Evolutionary conservation across 2,329 filamentous ascomycete species (phyloP), one percentile per base, ranked within the genome.

Genomic region (Cercospora citrullina): DNA sequence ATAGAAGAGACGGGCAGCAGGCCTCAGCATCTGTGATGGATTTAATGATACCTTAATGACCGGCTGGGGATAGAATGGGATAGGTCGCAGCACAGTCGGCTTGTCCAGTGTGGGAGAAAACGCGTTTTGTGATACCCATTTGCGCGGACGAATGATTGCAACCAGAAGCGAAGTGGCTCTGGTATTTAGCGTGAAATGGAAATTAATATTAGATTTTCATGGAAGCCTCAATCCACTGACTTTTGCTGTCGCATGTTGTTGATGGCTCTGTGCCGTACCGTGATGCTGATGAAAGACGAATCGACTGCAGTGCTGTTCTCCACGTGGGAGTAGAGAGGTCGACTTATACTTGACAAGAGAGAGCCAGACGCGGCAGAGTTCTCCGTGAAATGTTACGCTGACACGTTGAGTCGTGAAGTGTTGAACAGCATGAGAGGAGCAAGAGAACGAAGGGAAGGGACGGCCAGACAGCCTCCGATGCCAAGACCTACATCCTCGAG

Each of bases 61-160:
- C 12, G 21, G 39, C n/a, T 48, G 53, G 21, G 53, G 21, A 51
- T 57, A 33, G 21, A 55, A 31, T 28, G 51, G 23, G 42, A 36
- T 39, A 16, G 26, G 33, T 26, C 51, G 65, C 65, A 67, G 39
- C 42, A 30, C 23, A 26, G 39, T 39, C 18, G 60, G 31, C n/a
- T 5, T 21, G 39, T 30, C 26, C 39, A 14, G 14, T 16, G n/a
- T 23, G 60, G 18, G 14, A 9, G 28, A 58, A 8, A 8, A 33
- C 9, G 42, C 60, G 21, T 51, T 9, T 62, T 9, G 28, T 48
- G 60, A 62, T 62, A 62, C 42, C 60, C 60, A 28, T 61, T 62
- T 21, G 42, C 59, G n/a, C 9, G 23, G 45, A 7, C 18, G 26
- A 31, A 2, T 36, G 31, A 10, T 33, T 53, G 39, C 28, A 21